These are phyloP conservation scores for Priceomyces fermenticarens DNA, from an alignment of 805 yeast genomes.

Conservation along the genomic window DNA sequence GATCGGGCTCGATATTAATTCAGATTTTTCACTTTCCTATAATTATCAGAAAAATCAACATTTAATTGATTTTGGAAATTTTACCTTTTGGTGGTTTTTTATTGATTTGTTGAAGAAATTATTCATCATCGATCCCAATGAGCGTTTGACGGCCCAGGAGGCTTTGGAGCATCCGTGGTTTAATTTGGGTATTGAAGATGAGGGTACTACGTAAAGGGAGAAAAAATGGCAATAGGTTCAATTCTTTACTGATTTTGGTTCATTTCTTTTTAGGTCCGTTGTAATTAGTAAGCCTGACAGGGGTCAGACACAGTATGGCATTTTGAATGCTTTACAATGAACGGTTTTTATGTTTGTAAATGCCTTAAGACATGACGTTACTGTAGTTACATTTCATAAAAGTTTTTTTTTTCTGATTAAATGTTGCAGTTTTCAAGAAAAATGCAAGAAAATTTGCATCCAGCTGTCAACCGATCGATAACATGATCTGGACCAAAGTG, in stretches of 20 bases:
- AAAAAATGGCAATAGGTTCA: constrained; percentile 1
- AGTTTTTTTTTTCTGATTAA: too few species aligned
- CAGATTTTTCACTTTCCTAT: constrained; percentile 35
- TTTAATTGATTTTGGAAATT: constrained; percentile 54
- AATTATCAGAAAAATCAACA: constrained; percentile 37
- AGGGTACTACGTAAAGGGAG: constrained; percentile 27
- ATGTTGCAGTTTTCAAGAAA: too few species aligned
- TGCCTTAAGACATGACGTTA: too few species aligned
- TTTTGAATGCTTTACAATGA: too few species aligned
- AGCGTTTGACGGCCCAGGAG: constrained; percentile 38
- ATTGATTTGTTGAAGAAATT: constrained; percentile 38
- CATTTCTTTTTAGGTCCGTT: constrained; percentile 1
- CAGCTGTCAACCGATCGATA: too few species aligned
- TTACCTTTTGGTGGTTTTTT: constrained; percentile 82
- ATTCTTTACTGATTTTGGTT: constrained; percentile 2
- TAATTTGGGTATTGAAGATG: constrained; percentile 45
- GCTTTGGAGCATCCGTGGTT: constrained; percentile 49
- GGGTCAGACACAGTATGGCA: background rate
- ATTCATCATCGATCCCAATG: constrained; percentile 37
- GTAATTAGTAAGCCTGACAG: background rate
- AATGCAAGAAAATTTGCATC: too few species aligned
- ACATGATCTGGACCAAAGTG: too few species aligned
- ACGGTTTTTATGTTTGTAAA: too few species aligned
- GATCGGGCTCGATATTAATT: constrained; percentile 37
- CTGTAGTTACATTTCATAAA: too few species aligned